Conservation (phyloP, 805 yeast species). For the Lachancea waltii region DNA sequence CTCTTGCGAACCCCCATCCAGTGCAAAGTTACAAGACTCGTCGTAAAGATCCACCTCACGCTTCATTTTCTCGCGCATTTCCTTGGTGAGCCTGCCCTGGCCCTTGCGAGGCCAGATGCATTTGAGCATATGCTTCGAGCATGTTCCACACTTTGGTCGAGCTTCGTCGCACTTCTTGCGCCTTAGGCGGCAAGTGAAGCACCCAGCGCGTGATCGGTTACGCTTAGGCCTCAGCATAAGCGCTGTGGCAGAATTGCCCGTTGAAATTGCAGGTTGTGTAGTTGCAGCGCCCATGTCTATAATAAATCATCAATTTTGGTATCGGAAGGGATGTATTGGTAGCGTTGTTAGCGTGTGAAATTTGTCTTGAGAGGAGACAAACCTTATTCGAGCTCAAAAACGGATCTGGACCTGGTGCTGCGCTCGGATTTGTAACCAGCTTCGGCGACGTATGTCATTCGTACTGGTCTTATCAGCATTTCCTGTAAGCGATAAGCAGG, state of each 20-base stretch:
- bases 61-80: slow-evolving; percentile 15
- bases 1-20: not conserved
- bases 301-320: not conserved
- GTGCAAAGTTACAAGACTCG: slow-evolving; percentile 1
- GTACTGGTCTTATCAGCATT: too few species aligned
- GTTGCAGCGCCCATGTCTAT: not conserved
- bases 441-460: too few species aligned
- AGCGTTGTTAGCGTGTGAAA: too few species aligned
- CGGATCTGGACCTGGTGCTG: too few species aligned
- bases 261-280: not conserved
- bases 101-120: slow-evolving; percentile 19
- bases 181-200: slow-evolving; percentile 18
- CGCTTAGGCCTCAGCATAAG: slow-evolving; percentile 3
- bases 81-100: slow-evolving; percentile 14
- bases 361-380: too few species aligned
- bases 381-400: too few species aligned
- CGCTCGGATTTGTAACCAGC: too few species aligned
- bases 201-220: slow-evolving; percentile 16
- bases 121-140: slow-evolving; percentile 11
- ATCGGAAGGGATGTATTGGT: too few species aligned
- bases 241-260: not conserved
- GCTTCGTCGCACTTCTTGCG: slow-evolving; percentile 20
- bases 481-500: too few species aligned
- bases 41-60: slow-evolving; percentile 11
- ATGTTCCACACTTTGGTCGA: slow-evolving; percentile 14